Conservation (phyloP, 192 early-diverging fungal genomes). For the Coemansia sp. region DNA sequence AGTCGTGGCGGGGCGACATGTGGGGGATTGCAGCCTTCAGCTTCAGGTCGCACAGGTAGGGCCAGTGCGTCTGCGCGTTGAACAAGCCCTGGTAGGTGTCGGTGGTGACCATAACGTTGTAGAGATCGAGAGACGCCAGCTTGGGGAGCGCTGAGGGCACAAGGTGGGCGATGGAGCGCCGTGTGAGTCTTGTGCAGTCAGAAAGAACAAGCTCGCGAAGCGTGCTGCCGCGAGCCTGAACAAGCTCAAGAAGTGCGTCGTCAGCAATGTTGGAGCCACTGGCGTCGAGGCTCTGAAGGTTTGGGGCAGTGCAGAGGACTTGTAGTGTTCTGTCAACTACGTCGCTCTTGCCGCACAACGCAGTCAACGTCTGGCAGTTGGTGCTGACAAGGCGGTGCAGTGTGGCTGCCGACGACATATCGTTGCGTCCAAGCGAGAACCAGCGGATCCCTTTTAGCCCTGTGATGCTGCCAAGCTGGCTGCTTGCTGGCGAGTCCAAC, state of each 20-base stretch:
- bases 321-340: conserved; percentile 28
- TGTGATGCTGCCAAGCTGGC: conserved; percentile 7
- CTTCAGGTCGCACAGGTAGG: conserved; percentile 46
- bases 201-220: conserved; percentile 43
- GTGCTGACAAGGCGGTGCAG: conserved; percentile 23
- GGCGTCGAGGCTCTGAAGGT: conserved; percentile 29
- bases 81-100: conserved; percentile 48
- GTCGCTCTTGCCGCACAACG: conserved; percentile 37
- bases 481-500: conserved; percentile 4
- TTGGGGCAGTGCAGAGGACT: conserved; percentile 33
- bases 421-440: conserved; percentile 50
- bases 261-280: conserved; percentile 47
- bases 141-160: conserved; percentile 34
- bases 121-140: conserved; percentile 35
- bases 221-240: conserved; percentile 18
- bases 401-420: conserved; percentile 43
- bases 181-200: conserved; percentile 44
- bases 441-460: conserved; percentile 36
- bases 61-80: conserved; percentile 38
- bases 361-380: conserved; percentile 27
- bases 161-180: conserved; percentile 37
- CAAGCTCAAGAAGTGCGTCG: conserved; percentile 32
- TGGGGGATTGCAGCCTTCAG: conserved; percentile 49
- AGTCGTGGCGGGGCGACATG: conserved; percentile 39
- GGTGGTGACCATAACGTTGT: conserved; percentile 51